phyloP scores from a whole-genome alignment of 2,329 filamentous ascomycete genomes.

The Arthroderma uncinatum region DNA sequence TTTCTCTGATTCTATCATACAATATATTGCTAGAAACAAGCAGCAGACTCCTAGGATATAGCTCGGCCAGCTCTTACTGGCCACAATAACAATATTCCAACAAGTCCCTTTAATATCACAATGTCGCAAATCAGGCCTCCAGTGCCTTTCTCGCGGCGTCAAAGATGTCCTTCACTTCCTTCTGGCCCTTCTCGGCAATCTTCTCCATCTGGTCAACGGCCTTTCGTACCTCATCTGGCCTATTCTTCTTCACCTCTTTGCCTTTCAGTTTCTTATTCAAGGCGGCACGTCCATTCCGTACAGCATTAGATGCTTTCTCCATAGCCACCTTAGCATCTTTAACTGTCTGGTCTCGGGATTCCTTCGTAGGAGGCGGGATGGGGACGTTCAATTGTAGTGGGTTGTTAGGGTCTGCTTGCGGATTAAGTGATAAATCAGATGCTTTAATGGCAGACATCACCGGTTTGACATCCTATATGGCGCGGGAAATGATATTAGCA shows the following conservation, averaged over 20 bases:
- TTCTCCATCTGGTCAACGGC: constrained; percentile 40
- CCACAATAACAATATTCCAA: too few relatives aligned
- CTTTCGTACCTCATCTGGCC: constrained; percentile 37
- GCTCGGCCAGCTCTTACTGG: not conserved
- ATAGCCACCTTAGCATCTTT: constrained; percentile 32
- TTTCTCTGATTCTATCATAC: not conserved
- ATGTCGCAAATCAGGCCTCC: constrained; percentile 22
- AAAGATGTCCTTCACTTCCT: constrained; percentile 37
- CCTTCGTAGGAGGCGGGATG: constrained; percentile 38
- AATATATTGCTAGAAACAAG: not conserved
- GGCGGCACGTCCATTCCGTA: constrained; percentile 35
- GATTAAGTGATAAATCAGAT: constrained; percentile 34
- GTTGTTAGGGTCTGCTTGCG: constrained; percentile 35
- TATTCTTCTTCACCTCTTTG: constrained; percentile 31
- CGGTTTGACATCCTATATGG: constrained; percentile 37
- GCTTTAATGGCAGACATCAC: constrained; percentile 34
- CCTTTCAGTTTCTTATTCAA: constrained; percentile 37
- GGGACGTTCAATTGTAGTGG: constrained; percentile 35
- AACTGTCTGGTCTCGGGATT: constrained; percentile 34
- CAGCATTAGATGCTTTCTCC: constrained; percentile 31
- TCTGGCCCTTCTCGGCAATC: constrained; percentile 36
- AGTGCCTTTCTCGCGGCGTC: constrained; percentile 32
- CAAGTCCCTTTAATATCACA: too few relatives aligned
- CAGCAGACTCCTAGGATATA: not conserved
- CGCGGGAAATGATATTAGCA: not conserved